Evolutionary conservation across 257 asterid species (phyloP), one percentile per base, ranked within the genome.

Genomic region (Avicennia marina): DNA sequence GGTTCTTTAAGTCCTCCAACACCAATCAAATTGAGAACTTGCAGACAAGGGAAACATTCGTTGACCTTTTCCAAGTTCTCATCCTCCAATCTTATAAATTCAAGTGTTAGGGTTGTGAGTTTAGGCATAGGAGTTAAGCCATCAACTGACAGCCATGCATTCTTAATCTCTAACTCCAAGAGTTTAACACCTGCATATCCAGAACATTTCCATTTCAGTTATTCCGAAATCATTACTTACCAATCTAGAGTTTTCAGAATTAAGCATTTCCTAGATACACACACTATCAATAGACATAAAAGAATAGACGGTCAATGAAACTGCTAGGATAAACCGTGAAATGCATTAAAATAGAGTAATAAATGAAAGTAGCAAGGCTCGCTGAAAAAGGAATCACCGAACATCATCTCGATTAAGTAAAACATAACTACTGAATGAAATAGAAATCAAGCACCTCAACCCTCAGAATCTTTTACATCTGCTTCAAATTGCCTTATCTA

Each of bases 1-100:
- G 96, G 96, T 13, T 88, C 93, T 70, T 78, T 85, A 59, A 88
- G 87, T 26, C 95, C 93, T 69, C 90, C 94, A 25, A 88, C 95
- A 21, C 90, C 96, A 26, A 80, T 80, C 63, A 88, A 69, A 60
- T 80, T 82, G 34, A 88, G 90, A 64, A 53, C 80, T 69, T 78
- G 74, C 47, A 88, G 70, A 3, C 63, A 53, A 4, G 90, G 87
- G 66, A 88, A 82, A 72, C 87, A 78, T 12, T 69, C 77, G 2
- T 77, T 85, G 39, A 88, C 46, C 78, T 73, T 85, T 51, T 74
- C 74, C 60, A 88, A 72, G 78, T 88, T 75, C 75, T 88, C 95
- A 47, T 88, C 96, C 38, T 82, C 94, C 70, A 88, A 73, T 72
- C 85, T 82, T 53, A 82, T 77, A 71, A 78, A 85, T 62, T 85